Conservation (phyloP, 345 rosid species). For the Kandelia obovata region DNA sequence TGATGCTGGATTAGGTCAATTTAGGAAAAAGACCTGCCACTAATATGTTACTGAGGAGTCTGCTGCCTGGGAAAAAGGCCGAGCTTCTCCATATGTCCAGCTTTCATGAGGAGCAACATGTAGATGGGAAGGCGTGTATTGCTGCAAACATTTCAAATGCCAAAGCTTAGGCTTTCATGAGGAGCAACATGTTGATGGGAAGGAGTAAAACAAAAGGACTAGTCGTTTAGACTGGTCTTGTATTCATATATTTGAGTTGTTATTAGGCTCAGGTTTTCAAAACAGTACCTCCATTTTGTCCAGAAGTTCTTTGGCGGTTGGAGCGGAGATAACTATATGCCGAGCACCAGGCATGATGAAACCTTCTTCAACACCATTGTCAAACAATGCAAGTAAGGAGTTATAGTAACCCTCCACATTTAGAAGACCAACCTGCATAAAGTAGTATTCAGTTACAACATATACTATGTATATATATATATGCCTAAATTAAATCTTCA, state of each 20-base stretch:
- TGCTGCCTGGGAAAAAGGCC: constrained; percentile 46
- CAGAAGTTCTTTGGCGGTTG: constrained; percentile 83
- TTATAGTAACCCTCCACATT: constrained; percentile 93
- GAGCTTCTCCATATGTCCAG: constrained; percentile 73
- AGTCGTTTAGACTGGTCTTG: background rate
- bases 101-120: constrained; percentile 81
- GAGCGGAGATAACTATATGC: constrained; percentile 73
- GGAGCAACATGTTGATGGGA: no score
- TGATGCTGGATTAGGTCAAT: constrained; percentile 31
- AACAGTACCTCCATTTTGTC: constrained; percentile 81
- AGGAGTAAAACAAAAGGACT: no score
- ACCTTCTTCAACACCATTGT: constrained; percentile 90
- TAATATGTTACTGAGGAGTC: constrained; percentile 30
- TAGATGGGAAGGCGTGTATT: constrained; percentile 62
- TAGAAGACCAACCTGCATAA: constrained; percentile 77
- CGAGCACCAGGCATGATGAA: constrained; percentile 87
- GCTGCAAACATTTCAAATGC: constrained; percentile 38
- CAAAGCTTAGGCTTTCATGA: background rate
- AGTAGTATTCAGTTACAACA: constrained; percentile 3
- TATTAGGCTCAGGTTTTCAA: background rate
- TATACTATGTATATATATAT: background rate
- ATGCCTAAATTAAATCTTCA: constrained; percentile 1
- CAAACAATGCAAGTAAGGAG: constrained; percentile 72
- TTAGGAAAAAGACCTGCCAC: constrained; percentile 25
- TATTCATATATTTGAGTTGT: background rate